Evolutionary conservation across 176 grass and related monocot species (phyloP).

Genomic region (Paspalum vaginatum): DNA sequence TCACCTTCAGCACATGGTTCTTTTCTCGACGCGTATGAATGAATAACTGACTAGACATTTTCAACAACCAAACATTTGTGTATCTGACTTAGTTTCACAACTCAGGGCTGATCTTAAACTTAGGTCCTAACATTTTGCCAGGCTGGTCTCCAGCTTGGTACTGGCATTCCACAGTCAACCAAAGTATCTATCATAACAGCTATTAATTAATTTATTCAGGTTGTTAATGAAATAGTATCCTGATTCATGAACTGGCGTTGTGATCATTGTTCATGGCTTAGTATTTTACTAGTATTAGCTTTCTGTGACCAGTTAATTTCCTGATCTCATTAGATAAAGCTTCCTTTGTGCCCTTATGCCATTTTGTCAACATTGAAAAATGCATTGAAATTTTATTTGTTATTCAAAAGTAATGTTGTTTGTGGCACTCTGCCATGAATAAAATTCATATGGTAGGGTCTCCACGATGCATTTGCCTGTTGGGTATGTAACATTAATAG

Average conservation of each 20-base stretch:
- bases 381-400: background rate
- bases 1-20: background rate
- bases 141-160: background rate
- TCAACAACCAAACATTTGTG: conserved; percentile 8
- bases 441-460: background rate
- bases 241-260: background rate
- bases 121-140: background rate
- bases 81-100: background rate
- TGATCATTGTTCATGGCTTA: background rate
- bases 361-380: background rate
- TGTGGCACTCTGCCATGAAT: background rate
- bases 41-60: background rate
- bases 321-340: background rate
- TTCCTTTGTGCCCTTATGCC: too few species aligned
- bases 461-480: background rate
- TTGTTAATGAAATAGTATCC: background rate
- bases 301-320: background rate
- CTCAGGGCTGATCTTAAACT: background rate
- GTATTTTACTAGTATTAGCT: background rate
- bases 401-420: background rate
- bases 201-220: conserved; percentile 18
- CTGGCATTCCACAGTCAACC: background rate
- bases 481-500: background rate
- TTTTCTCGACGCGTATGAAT: background rate
- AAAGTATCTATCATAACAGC: background rate